Evolutionary conservation across 2,329 filamentous ascomycete species (phyloP).

Genomic region (Fusarium camptoceras): DNA sequence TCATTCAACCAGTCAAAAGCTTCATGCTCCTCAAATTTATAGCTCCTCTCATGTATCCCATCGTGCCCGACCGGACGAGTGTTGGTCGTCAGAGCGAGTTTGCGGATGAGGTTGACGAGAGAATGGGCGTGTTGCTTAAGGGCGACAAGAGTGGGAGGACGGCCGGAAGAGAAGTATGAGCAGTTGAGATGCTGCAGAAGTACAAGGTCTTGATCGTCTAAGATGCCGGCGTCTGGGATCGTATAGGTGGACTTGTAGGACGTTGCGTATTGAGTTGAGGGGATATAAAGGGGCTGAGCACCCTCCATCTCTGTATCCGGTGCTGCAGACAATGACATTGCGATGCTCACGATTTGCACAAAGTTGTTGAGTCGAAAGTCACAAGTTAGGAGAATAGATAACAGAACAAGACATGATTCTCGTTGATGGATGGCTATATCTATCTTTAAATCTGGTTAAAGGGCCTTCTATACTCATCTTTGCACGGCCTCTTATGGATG

Average conservation of each 20-base stretch:
- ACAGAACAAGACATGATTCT: constrained; percentile 2
- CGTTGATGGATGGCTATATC: constrained; percentile 3
- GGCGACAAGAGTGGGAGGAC: constrained; percentile 65
- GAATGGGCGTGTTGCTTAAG: constrained; percentile 71
- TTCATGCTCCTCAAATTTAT: constrained; percentile 55
- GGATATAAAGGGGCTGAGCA: constrained; percentile 29
- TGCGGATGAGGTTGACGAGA: constrained; percentile 64
- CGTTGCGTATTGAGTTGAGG: constrained; percentile 45
- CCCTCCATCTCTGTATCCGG: constrained; percentile 14
- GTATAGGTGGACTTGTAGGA: constrained; percentile 45
- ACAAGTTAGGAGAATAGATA: neutral
- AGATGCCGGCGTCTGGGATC: constrained; percentile 39
- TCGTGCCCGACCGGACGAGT: constrained; percentile 36
- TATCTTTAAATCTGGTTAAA: constrained; percentile 4
- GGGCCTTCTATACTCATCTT: neutral
- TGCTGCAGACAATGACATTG: constrained; percentile 6
- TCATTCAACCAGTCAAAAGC: constrained; percentile 70
- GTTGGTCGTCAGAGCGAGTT: constrained; percentile 56
- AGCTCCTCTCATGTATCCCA: constrained; percentile 45
- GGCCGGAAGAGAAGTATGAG: constrained; percentile 66
- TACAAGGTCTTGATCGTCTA: constrained; percentile 36
- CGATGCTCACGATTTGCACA: neutral
- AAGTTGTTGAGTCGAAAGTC: neutral
- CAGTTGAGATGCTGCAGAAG: constrained; percentile 64
- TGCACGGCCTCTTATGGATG: neutral